Conservation (phyloP, 129 eudicot genomes). For the Oenanthe sinensis region DNA sequence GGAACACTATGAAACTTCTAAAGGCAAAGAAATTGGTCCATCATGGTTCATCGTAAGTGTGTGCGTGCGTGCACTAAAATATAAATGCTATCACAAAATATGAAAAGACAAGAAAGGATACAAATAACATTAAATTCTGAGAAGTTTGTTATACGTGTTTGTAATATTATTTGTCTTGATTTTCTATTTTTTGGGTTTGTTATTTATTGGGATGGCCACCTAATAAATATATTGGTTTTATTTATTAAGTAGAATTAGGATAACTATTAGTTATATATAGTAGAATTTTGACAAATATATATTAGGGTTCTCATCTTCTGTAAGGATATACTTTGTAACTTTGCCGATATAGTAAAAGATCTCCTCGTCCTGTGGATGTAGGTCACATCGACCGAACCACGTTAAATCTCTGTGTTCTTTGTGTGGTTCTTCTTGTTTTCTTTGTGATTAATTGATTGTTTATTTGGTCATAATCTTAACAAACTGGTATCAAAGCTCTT, state of each 20-base stretch:
- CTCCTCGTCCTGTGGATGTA: not conserved
- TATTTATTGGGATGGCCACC: no score
- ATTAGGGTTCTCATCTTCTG: no score
- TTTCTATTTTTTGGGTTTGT: no score
- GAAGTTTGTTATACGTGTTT: not conserved
- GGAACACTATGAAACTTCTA: not conserved
- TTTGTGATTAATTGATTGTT: no score
- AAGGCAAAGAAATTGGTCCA: not conserved
- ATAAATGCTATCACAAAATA: not conserved
- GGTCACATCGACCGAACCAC: not conserved
- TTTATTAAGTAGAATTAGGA: no score
- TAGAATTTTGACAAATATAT: no score
- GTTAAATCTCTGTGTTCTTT: not conserved
- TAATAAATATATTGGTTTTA: no score
- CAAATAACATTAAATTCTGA: not conserved
- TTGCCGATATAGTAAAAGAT: no score
- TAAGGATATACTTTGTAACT: no score
- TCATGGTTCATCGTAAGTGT: not conserved
- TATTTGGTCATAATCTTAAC: not conserved
- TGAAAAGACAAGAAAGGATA: not conserved
- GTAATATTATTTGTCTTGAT: no score
- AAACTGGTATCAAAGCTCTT: not conserved
- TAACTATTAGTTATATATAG: no score
- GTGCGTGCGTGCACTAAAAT: not conserved
- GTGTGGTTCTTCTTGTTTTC: no score